phyloP scores from a whole-genome alignment of 139 green algal genomes.

The Pleodorina starrii region DNA sequence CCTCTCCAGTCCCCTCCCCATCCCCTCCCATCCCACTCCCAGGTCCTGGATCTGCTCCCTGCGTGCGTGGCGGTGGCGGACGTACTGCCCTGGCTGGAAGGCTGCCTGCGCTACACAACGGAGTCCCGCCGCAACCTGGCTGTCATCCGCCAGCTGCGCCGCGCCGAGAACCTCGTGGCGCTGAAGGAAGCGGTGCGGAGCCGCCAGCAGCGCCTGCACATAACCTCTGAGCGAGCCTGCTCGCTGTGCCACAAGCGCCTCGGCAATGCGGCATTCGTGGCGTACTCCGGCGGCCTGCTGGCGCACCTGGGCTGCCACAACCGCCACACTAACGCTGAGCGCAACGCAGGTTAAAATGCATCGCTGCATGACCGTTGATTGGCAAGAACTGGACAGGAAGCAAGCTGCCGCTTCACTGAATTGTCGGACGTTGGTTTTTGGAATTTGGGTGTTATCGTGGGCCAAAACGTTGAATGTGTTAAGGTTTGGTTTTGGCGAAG shows the following conservation, averaged over 20 bases:
- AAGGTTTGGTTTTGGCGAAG: too few relatives aligned
- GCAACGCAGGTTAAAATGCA: background rate
- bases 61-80: slow-evolving; percentile 63
- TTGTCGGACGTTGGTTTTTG: too few relatives aligned
- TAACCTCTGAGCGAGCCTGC: slow-evolving; percentile 85
- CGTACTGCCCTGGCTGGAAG: slow-evolving; percentile 80
- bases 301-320: slow-evolving; percentile 88
- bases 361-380: too few relatives aligned
- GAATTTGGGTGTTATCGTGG: too few relatives aligned
- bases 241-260: slow-evolving; percentile 90
- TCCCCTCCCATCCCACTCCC: background rate
- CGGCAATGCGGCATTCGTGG: slow-evolving; percentile 81
- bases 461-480: too few relatives aligned
- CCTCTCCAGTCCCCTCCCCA: slow-evolving; percentile 18
- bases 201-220: slow-evolving; percentile 68
- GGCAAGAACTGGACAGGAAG: too few relatives aligned
- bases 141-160: slow-evolving; percentile 74
- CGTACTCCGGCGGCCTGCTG: slow-evolving; percentile 77
- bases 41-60: slow-evolving; percentile 77
- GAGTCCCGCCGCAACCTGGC: slow-evolving; percentile 76
- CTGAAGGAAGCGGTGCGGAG: slow-evolving; percentile 70
- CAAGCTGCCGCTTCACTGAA: too few relatives aligned
- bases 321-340: background rate
- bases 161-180: slow-evolving; percentile 71
- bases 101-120: slow-evolving; percentile 62